Base-by-base conservation (phyloP, 2,329 filamentous ascomycete species). In the Aureobasidium melanogenum region DNA sequence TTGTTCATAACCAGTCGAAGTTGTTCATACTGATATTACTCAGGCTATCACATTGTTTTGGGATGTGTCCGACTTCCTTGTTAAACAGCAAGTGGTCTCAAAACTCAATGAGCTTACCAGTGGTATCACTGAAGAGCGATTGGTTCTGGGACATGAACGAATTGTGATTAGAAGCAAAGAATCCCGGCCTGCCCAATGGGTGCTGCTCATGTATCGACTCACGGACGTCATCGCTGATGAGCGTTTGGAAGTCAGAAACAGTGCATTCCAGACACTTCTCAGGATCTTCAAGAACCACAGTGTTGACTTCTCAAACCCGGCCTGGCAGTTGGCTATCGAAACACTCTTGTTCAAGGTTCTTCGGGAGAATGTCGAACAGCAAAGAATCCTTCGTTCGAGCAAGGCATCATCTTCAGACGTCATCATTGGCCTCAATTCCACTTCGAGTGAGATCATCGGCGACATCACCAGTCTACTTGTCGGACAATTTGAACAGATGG, bases 21-120 rank as follows among this genome's bases (percentile, higher is more conserved):
- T 19, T 19, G 12, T 1, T 10, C 9, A 38, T 51, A 38, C n/a
- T 9, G 54, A 15, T 22, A 38, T 57, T 38, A 38, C 38, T 57
- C 52, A 90, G 84, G 94, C 92, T 1, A 89, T 96, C 9, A 96
- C 93, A 0, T 94, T 96, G 70, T 96, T 96, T 72, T 97, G 92
- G 91, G 92, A 93, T 59, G 83, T 97, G 8, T 96, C 93, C 0
- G 92, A 97, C 72, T 94, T 92, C 65, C 79, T 97, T 22, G 81
- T 84, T 61, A 74, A 75, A 8, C 76, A 78, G 39, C 77, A 77
- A 52, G 75, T 78, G 24, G 67, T 71, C 5, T 69, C 72, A 3
- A 68, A 67, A 24, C 66, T 79, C 1, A 70, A 71, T 9, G 64
- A 64, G 2, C 63, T 70, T 28, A 63, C 67, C 19, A 34, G 44